Conservation (phyloP, 208 protist species). For the Acanthamoeba lenticulata region DNA sequence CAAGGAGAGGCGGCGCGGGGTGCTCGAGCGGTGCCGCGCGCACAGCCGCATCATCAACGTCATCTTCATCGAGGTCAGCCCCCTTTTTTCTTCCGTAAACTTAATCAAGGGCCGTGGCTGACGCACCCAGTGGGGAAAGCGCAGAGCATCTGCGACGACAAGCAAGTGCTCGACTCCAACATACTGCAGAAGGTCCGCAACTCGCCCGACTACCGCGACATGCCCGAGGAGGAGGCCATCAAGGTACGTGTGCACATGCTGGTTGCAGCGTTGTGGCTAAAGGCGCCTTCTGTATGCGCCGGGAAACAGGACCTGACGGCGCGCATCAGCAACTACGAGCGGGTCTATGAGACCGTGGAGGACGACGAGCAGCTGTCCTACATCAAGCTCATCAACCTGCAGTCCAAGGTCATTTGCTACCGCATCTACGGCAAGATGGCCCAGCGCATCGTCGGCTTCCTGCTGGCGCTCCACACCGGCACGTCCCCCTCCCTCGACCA, state of each 20-base stretch:
- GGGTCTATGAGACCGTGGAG: not conserved
- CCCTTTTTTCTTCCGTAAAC: not conserved
- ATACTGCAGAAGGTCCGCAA: constrained; percentile 29
- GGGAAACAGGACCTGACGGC: not conserved
- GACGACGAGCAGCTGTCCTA: constrained; percentile 45
- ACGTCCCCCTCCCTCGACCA: no score
- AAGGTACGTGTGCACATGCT: no score
- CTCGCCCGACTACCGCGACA: constrained; percentile 29
- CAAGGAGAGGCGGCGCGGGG: not conserved
- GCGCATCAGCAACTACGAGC: constrained; percentile 49
- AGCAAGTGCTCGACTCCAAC: constrained; percentile 61
- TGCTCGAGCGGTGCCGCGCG: not conserved
- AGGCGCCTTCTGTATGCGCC: no score
- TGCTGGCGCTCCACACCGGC: constrained; percentile 38
- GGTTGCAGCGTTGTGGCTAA: no score
- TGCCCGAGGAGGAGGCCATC: constrained; percentile 24
- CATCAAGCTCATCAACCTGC: constrained; percentile 45
- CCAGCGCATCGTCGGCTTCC: not conserved
- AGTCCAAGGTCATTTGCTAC: constrained; percentile 61
- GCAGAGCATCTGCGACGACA: constrained; percentile 18
- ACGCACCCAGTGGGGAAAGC: no score
- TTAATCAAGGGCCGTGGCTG: no score
- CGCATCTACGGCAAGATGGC: constrained; percentile 63
- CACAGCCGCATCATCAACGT: constrained; percentile 55
- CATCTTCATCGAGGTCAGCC: constrained; percentile 65